Percentiles rank a stretch among this genome's conserved stretches.
Conservation (phyloP, 345 rosid genomes). For the Brassica cretica region DNA sequence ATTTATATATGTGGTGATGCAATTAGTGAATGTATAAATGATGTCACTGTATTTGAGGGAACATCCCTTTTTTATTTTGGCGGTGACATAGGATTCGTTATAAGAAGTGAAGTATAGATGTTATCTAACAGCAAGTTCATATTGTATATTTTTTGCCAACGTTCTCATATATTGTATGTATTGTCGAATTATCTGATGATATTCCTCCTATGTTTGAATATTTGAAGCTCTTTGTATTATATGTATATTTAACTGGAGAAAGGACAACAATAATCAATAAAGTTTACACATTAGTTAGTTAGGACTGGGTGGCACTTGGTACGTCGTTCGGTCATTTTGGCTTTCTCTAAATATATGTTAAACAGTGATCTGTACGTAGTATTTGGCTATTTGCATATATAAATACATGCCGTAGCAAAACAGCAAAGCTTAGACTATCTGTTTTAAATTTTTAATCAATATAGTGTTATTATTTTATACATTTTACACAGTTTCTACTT, state of each 20-base stretch:
- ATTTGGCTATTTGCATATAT: neutral
- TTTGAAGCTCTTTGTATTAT: neutral
- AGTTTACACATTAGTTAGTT: conserved; percentile 14
- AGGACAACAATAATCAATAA: conserved; percentile 5
- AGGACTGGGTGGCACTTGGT: conserved; percentile 25
- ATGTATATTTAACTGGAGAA: neutral
- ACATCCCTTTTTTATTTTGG: neutral
- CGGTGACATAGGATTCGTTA: neutral
- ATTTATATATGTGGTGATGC: neutral
- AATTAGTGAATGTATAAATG: neutral
- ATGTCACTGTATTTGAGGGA: neutral
- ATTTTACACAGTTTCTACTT: conserved; percentile 1
- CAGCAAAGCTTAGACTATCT: neutral
- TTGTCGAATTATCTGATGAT: neutral
- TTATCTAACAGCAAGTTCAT: neutral
- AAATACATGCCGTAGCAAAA: conserved; percentile 23
- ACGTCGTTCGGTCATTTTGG: conserved; percentile 1
- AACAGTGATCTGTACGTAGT: neutral
- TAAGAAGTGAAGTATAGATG: neutral
- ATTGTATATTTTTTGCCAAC: neutral
- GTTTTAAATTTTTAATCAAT: neutral
- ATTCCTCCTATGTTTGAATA: conserved; percentile 12
- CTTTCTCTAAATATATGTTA: neutral
- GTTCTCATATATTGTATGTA: neutral
- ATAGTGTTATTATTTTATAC: conserved; percentile 1